Base-by-base conservation (phyloP, 2,329 filamentous ascomycete genomes). In the Sporothrix pseudoabietina region DNA sequence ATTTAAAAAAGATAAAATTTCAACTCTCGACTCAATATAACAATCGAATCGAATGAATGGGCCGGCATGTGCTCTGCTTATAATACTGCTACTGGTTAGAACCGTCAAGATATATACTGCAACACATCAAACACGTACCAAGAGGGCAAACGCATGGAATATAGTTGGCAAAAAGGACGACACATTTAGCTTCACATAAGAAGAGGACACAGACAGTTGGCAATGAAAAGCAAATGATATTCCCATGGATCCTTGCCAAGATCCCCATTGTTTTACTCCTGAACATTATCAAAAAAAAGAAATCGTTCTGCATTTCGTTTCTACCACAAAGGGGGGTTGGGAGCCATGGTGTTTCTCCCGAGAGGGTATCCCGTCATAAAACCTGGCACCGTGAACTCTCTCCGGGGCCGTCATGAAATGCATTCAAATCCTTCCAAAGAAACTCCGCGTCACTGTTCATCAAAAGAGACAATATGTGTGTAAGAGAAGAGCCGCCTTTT, bases 231-330 rank as follows among this genome's bases (percentile, higher is more conserved):
- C 65, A 70, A 44, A 44, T 72, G 49, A 30, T 47, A 59, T 72
- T 55, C 71, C 71, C 59, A 52, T 59, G 59, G 39, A 59, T 59
- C 54, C 69, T 68, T 55, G 71, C 71, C 71, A 70, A 69, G 55
- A 69, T 44, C 52, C 55, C 30, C 16, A 32, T 70, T 61, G 54
- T 49, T 19, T 47, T 70, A 69, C 57, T 59, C 66, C 57, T 47
- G 44, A 69, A 69, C 14, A 47, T 32, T 47, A 47, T 16, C 26
- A 26, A 26, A 68, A 69, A 54, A 44, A 63, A 61, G 19, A 69
- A 47, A 32, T 59, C 71, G 54, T 44, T 35, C 8, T 52, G 39
- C 22, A 69, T 35, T 69, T 52, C 65, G 22, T 54, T 52, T 69
- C 65, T 66, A 66, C 61, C 35, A 65, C 35, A 65, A 41, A 63